Evolutionary conservation across 257 asterid species (phyloP), one percentile per base, ranked within the genome.

Genomic region (Jaltomata sinuosa): DNA sequence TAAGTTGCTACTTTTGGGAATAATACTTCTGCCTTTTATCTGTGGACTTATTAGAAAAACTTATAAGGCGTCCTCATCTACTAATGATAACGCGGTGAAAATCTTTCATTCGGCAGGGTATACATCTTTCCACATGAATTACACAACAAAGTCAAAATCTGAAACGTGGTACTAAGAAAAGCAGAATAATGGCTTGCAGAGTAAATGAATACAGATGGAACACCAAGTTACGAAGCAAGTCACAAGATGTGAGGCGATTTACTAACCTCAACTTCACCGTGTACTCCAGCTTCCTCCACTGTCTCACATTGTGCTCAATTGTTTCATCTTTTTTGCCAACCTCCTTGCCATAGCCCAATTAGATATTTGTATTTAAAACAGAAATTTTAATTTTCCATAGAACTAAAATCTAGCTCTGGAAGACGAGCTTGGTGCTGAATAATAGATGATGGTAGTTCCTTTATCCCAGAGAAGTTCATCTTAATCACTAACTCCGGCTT

Each of bases 11-110:
- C 97, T 96, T 92, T 92, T 0, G 97, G 97, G n/a, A 94, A 94
- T 83, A 92, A 84, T 94, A 93, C 86, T 74, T 94, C n/a, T 94
- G 85, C 94, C n/a, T n/a, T 93, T 92, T 57, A 93, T 92, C 85
- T 92, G 94, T 4, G 97, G 88, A 69, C 92, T 89, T 69, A 45
- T 90, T 91, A 11, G 94, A 27, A 94, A 94, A 65, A 94, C 97
- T 87, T 94, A 97, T 11, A 93, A 85, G 38, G 89, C 91, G 11
- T 94, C 97, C 85, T 91, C 98, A 6, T 89, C 92, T 82, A 61
- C 90, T 22, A 18, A 21, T 9, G 90, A 79, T 21, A 85, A 27
- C 64, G 86, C 88, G 57, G 42, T 45, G 16, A n/a, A 32, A 62
- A 81, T 83, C 80, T 78, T 90, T 88, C 92, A 89, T 97, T 87